Percentiles rank a stretch among this genome's conserved stretches.
These are phyloP conservation scores for Sphagnum fallax DNA, from an alignment of 228 moss, liverwort and hornwort genomes.

Conservation along the genomic window DNA sequence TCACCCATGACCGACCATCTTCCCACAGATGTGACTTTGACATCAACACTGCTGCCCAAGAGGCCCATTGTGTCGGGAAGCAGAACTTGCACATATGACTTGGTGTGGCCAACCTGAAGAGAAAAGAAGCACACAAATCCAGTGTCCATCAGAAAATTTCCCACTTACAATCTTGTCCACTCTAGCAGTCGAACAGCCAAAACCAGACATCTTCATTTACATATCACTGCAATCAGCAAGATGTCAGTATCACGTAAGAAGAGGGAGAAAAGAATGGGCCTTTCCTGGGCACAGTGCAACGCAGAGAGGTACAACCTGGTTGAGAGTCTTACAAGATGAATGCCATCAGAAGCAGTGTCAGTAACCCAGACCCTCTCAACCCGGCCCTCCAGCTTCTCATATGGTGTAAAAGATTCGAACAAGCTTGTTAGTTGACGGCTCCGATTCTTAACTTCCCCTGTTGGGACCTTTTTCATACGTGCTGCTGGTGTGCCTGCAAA, in stretches of 20 bases:
- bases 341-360: constrained; percentile 71
- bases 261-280: constrained; percentile 4
- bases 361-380: constrained; percentile 81
- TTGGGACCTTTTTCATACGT: constrained; percentile 86
- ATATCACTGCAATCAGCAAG: too few relatives aligned
- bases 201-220: too few relatives aligned
- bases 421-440: constrained; percentile 70
- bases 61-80: constrained; percentile 41
- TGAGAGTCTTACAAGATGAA: constrained; percentile 45
- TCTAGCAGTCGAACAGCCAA: too few relatives aligned
- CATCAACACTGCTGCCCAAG: constrained; percentile 58
- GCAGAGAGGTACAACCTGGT: too few relatives aligned
- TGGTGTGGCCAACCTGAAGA: constrained; percentile 79
- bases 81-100: constrained; percentile 76
- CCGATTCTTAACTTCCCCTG: constrained; percentile 80
- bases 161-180: background rate
- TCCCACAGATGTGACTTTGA: constrained; percentile 49
- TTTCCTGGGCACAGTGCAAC: too few relatives aligned
- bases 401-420: constrained; percentile 77
- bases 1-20: constrained; percentile 91
- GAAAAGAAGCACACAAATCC: background rate
- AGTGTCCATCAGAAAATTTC: background rate
- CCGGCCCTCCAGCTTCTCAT: constrained; percentile 65
- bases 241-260: too few relatives aligned
- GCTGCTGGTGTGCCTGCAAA: constrained; percentile 86